Percentiles rank a stretch among this genome's conserved stretches.
These are phyloP conservation scores for Cyanodermella asteris DNA, from an alignment of 2,329 filamentous ascomycete species.

Conservation along the genomic window DNA sequence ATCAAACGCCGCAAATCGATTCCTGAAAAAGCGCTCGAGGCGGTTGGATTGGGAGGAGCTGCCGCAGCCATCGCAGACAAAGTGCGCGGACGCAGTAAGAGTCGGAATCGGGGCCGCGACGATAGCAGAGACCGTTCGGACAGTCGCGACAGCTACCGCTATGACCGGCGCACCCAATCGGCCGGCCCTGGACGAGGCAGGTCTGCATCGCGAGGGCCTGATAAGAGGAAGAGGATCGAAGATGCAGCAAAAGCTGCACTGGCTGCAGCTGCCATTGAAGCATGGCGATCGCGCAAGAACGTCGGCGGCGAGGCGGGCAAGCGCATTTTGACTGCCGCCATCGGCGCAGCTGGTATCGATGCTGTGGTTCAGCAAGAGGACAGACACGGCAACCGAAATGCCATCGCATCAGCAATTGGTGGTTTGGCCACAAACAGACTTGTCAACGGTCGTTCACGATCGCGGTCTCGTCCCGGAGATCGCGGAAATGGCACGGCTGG, in stretches of 20 bases:
- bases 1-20: constrained; percentile 23
- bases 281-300: constrained; percentile 74
- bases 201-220: constrained; percentile 18
- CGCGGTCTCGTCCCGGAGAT: constrained; percentile 20
- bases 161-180: constrained; percentile 15
- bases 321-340: constrained; percentile 69
- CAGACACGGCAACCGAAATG: constrained; percentile 49
- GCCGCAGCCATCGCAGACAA: constrained; percentile 29
- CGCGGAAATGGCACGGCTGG: constrained; percentile 22
- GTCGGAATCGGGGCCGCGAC: constrained; percentile 38
- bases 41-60: constrained; percentile 34
- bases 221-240: constrained; percentile 41
- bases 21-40: constrained; percentile 28
- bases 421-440: constrained; percentile 71
- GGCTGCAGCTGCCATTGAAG: constrained; percentile 74
- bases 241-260: constrained; percentile 83
- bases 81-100: constrained; percentile 36
- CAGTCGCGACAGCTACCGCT: constrained; percentile 26
- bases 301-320: constrained; percentile 78
- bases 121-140: constrained; percentile 27
- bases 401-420: constrained; percentile 63
- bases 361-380: constrained; percentile 35
- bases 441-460: constrained; percentile 56
- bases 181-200: too few species aligned
- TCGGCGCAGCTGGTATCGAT: constrained; percentile 70